A percentile compares a stretch with the other conserved stretches of the same genome.
Evolutionary conservation across 1,284 basidiomycete species (phyloP).

Genomic region (Cutaneotrichosporon arboriforme): DNA sequence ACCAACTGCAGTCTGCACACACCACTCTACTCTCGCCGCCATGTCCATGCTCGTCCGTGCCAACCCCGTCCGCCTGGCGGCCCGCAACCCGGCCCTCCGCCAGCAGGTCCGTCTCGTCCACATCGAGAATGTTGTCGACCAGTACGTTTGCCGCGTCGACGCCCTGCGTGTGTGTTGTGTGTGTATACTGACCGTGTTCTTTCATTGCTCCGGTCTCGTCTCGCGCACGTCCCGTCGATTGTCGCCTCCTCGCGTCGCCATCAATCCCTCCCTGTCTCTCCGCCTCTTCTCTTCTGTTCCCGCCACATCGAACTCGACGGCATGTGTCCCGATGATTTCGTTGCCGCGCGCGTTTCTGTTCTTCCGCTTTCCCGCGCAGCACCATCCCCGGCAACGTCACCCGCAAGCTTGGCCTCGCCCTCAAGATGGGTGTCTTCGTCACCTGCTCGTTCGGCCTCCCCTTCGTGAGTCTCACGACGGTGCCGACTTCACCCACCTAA

Average conservation of each 20-base stretch:
- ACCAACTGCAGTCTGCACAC: slow-evolving; percentile 1
- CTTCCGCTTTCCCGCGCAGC: slow-evolving; percentile 21
- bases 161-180: not conserved
- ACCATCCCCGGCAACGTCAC: slow-evolving; percentile 37
- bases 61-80: slow-evolving; percentile 12
- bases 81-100: slow-evolving; percentile 9
- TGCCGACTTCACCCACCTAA: not conserved
- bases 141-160: slow-evolving; percentile 8
- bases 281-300: not conserved
- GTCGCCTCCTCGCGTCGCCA: not conserved
- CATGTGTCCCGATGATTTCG: too few relatives aligned
- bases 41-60: slow-evolving; percentile 19
- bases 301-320: not conserved
- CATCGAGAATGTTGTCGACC: slow-evolving; percentile 20
- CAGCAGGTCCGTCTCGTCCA: slow-evolving; percentile 15
- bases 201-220: not conserved
- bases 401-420: slow-evolving; percentile 36
- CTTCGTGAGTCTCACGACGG: slow-evolving; percentile 16
- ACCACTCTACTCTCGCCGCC: slow-evolving; percentile 5
- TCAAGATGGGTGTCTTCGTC: slow-evolving; percentile 33
- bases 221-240: not conserved
- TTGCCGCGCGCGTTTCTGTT: not conserved
- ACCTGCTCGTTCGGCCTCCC: slow-evolving; percentile 19
- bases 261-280: not conserved
- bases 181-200: slow-evolving; percentile 2